Evolutionary conservation across 2,329 filamentous ascomycete genomes (phyloP), one percentile per base, ranked within the genome.

Genomic region (Exophiala spinifera): DNA sequence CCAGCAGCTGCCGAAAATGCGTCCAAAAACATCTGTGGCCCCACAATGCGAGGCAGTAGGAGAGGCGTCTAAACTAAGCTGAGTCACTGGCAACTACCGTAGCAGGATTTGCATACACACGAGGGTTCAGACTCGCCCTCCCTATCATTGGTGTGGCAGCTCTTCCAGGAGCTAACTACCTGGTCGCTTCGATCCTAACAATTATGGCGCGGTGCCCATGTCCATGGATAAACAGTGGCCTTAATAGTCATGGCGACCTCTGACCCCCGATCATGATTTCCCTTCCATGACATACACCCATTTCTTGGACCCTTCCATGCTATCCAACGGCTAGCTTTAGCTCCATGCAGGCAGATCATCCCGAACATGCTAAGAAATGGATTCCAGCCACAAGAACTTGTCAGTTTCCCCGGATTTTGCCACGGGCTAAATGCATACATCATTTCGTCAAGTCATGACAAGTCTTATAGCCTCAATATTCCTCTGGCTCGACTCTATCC

Each of bases 321-420:
- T 25, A 28, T 10, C 10, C 36, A 19, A 15, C 36, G 5, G 17
- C 14, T 6, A 15, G n/a, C n/a, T 39, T 11, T 44, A 44, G 42
- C n/a, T 21, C 28, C 19, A 44, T 25, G 42, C 42, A 44, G 14
- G 20, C 19, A 44, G 10, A 44, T 44, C 42, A 44, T 21, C 10
- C n/a, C 20, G 10, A 44, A 13, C 42, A 25, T 23, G 21, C 42
- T 44, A 44, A 36, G 23, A 20, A 33, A 44, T 25, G 11, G 45
- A 15, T 10, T 28, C 25, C 25, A 15, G 45, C 15, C 23, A 3
- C 7, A 44, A n/a, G 42, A 13, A 44, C 28, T 25, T 44, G 20
- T 46, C 47, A 47, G 34, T 50, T 55, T 55, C 52, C 52, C 47
- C 47, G 47, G 52, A 55, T 50, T 55, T 42, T 49, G n/a, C 36